Conservation (phyloP, 208 protist genomes). For the Phytomonas serpens region DNA sequence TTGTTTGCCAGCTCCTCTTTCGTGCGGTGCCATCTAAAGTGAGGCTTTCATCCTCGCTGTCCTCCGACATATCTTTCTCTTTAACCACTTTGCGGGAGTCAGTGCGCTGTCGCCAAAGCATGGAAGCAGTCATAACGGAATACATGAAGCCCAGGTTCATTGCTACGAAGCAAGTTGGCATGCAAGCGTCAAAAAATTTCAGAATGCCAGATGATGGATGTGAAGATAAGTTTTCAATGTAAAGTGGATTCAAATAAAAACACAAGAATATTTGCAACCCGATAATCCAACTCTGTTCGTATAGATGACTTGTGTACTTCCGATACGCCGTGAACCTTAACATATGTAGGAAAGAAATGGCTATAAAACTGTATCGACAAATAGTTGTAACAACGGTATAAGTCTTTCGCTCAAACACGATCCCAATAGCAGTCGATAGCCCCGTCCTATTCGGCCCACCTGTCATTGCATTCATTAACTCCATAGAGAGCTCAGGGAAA, state of each 20-base stretch:
- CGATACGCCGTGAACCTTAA: conserved; percentile 58
- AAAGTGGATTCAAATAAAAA: conserved; percentile 76
- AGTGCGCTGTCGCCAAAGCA: conserved; percentile 30
- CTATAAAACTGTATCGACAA: conserved; percentile 62
- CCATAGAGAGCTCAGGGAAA: neutral
- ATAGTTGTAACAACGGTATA: conserved; percentile 52
- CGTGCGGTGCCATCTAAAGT: conserved; percentile 2
- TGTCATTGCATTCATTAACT: conserved; percentile 14
- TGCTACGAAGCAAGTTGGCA: conserved; percentile 71
- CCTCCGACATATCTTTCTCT: neutral
- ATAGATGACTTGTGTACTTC: conserved; percentile 54
- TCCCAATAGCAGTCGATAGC: conserved; percentile 27
- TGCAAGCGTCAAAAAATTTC: conserved; percentile 65
- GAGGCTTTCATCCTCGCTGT: conserved; percentile 4
- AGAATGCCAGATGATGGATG: conserved; percentile 35
- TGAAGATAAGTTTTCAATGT: conserved; percentile 26
- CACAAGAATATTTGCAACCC: conserved; percentile 50
- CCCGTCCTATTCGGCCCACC: neutral
- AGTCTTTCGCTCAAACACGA: conserved; percentile 40
- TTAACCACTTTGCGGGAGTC: conserved; percentile 5
- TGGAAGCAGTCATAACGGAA: conserved; percentile 76
- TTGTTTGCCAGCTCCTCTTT: neutral
- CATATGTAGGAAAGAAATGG: conserved; percentile 51
- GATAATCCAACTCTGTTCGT: conserved; percentile 74
- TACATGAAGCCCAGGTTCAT: conserved; percentile 71